Percentiles rank a stretch among this genome's conserved stretches.
These are phyloP conservation scores for Mycena venus DNA, from an alignment of 768 basidiomycete species.

Conservation along the genomic window DNA sequence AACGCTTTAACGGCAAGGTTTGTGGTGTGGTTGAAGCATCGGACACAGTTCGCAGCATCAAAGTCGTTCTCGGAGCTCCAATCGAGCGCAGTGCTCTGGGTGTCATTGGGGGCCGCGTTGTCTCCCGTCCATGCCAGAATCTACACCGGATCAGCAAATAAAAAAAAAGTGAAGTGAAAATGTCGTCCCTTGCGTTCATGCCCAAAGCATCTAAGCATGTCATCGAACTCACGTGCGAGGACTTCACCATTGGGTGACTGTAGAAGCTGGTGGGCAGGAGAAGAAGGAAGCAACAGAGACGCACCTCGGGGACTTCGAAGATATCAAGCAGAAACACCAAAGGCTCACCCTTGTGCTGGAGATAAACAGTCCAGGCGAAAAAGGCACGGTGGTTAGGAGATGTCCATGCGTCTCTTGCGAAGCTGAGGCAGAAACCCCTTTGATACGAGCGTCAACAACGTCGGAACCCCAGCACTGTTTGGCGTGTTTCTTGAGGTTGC, in stretches of 20 bases:
- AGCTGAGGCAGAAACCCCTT: slow-evolving; percentile 32
- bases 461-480: background rate
- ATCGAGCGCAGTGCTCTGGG: too few species aligned
- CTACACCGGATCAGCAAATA: background rate
- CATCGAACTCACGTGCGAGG: slow-evolving; percentile 36
- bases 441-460: background rate
- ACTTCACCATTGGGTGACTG: slow-evolving; percentile 42
- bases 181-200: slow-evolving; percentile 39
- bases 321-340: background rate
- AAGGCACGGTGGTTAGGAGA: slow-evolving; percentile 45
- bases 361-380: slow-evolving; percentile 43
- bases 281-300: background rate
- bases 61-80: slow-evolving; percentile 21
- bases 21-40: background rate
- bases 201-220: slow-evolving; percentile 35
- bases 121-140: slow-evolving; percentile 35
- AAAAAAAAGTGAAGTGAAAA: background rate
- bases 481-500: background rate
- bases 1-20: slow-evolving; percentile 9
- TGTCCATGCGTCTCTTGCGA: slow-evolving; percentile 46
- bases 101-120: slow-evolving; percentile 45
- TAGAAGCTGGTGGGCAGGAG: background rate
- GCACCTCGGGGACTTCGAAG: background rate
- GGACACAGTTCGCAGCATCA: slow-evolving; percentile 9
- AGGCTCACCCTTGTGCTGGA: background rate